phyloP scores from a whole-genome alignment of 2,329 filamentous ascomycete species.

The Nannizziopsis arthrosporioides region DNA sequence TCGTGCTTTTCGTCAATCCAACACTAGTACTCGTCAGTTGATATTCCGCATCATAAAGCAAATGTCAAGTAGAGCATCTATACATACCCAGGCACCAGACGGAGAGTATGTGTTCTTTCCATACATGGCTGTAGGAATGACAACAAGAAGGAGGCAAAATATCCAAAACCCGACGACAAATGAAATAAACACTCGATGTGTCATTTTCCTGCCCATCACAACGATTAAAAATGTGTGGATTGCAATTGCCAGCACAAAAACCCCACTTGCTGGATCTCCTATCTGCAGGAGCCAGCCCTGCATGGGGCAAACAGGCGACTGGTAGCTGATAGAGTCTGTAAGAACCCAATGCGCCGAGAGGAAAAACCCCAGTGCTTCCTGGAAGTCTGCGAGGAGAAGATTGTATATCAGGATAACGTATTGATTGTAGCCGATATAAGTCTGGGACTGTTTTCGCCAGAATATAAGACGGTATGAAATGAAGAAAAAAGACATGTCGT shows the following conservation, averaged over 20 bases:
- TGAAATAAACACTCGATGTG: conserved; percentile 35
- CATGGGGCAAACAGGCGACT: conserved; percentile 37
- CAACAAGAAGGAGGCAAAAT: conserved; percentile 36
- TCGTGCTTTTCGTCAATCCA: conserved; percentile 39
- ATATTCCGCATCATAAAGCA: conserved; percentile 2
- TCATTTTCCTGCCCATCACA: conserved; percentile 37
- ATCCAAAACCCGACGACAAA: conserved; percentile 38
- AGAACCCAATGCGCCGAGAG: conserved; percentile 40
- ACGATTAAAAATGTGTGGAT: conserved; percentile 44
- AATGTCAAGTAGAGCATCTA: not conserved
- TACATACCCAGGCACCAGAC: conserved; percentile 41
- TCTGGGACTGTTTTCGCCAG: conserved; percentile 38
- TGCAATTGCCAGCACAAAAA: conserved; percentile 44
- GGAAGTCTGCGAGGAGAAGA: conserved; percentile 42
- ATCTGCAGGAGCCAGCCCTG: conserved; percentile 44
- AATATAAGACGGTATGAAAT: conserved; percentile 42
- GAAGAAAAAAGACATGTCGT: conserved; percentile 36
- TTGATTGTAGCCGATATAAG: conserved; percentile 44
- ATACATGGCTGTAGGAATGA: conserved; percentile 37
- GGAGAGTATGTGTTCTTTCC: conserved; percentile 36
- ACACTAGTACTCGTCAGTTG: conserved; percentile 29
- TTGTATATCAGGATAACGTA: conserved; percentile 46
- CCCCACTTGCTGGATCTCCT: conserved; percentile 42
- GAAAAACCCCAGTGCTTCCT: conserved; percentile 41
- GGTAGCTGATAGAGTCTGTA: conserved; percentile 34